Conservation (phyloP, 2,329 filamentous ascomycete species). For the Fusarium albidum region DNA sequence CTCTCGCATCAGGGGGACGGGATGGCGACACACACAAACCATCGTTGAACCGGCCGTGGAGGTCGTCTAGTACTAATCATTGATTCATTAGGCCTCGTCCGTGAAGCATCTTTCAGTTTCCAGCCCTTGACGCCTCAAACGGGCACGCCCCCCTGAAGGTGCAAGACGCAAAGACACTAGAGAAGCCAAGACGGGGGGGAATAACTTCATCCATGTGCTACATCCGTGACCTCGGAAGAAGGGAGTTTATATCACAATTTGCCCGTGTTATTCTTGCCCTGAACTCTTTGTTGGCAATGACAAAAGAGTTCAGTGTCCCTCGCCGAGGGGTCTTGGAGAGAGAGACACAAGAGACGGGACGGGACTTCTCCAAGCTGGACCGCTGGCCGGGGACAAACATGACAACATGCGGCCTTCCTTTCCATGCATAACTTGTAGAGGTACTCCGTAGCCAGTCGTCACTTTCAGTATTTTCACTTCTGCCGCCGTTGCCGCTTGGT, state of each 20-base stretch:
- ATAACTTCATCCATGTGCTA: no score
- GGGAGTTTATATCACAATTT: neutral
- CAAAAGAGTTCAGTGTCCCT: conserved; percentile 6
- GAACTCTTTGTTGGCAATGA: neutral
- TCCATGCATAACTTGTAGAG: neutral
- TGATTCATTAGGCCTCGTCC: no score
- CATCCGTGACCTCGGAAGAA: neutral
- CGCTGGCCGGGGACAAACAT: neutral
- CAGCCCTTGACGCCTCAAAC: no score
- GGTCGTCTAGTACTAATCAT: no score
- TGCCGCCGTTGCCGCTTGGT: conserved; percentile 5
- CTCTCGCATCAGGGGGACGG: neutral
- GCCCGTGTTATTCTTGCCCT: neutral
- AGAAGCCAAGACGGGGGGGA: no score
- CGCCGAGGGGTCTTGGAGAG: neutral
- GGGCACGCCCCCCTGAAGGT: no score
- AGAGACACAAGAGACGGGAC: conserved; percentile 3
- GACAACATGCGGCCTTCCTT: neutral
- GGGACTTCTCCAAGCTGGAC: no score
- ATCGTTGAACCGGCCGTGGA: no score
- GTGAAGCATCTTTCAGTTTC: no score
- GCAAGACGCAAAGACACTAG: no score
- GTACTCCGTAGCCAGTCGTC: no score
- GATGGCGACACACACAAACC: no score
- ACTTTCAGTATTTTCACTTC: conserved; percentile 1